Conservation (phyloP, 225 moss, liverwort and hornwort genomes). For the Lunularia cruciata region DNA sequence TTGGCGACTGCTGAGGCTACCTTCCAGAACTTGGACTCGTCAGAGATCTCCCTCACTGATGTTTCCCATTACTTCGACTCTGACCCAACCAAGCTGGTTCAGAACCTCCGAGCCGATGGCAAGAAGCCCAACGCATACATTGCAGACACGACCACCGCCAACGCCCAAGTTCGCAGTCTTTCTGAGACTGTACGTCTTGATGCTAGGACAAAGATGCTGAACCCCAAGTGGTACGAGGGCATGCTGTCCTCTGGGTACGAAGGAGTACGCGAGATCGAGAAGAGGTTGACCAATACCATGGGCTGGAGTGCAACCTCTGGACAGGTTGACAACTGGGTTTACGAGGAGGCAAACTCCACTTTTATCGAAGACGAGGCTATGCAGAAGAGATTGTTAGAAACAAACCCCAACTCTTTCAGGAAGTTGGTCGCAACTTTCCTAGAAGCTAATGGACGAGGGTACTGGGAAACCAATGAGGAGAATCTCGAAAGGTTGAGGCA, state of each 20-base stretch:
- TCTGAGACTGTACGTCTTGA: constrained; percentile 93
- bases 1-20: constrained; percentile 94
- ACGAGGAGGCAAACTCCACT: constrained; percentile 93
- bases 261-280: constrained; percentile 98
- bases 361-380: constrained; percentile 98
- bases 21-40: constrained; percentile 95
- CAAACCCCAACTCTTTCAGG: constrained; percentile 97
- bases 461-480: constrained; percentile 96
- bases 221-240: constrained; percentile 99
- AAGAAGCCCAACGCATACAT: constrained; percentile 85
- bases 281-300: constrained; percentile 97
- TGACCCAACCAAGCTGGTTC: constrained; percentile 95
- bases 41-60: constrained; percentile 91
- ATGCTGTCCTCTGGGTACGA: constrained; percentile 97
- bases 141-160: constrained; percentile 96
- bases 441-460: constrained; percentile 93
- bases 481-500: constrained; percentile 91
- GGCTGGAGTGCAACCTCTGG: constrained; percentile 99
- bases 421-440: constrained; percentile 93
- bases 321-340: constrained; percentile 99
- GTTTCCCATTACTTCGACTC: constrained; percentile 99
- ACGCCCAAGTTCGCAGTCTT: constrained; percentile 92
- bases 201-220: constrained; percentile 96
- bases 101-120: constrained; percentile 83
- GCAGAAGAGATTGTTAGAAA: constrained; percentile 92